phyloP scores from a whole-genome alignment of 176 grass and related monocot genomes.

The Musa schizocarpa region DNA sequence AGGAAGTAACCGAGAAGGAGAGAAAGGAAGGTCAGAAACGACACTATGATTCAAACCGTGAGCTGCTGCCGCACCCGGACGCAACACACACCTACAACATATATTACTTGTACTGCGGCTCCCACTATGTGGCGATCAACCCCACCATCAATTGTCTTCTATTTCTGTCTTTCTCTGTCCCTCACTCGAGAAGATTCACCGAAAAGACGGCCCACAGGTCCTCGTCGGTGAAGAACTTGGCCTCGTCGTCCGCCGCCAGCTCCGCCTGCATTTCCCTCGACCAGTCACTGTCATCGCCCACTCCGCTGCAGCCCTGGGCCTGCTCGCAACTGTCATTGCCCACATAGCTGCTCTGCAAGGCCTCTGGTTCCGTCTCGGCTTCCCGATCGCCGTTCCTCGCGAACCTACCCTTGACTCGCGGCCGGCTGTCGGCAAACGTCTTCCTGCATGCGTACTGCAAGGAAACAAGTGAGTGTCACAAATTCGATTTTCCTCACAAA shows the following conservation, averaged over 20 bases:
- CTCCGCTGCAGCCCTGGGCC: slow-evolving; percentile 1
- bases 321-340: not conserved
- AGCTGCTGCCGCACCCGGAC: too few relatives aligned
- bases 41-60: too few relatives aligned
- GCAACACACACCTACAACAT: too few relatives aligned
- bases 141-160: too few relatives aligned
- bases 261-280: slow-evolving; percentile 3
- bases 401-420: slow-evolving; percentile 70
- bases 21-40: too few relatives aligned
- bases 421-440: slow-evolving; percentile 78
- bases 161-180: too few relatives aligned
- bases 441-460: slow-evolving; percentile 85
- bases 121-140: too few relatives aligned
- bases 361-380: slow-evolving; percentile 12
- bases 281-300: slow-evolving; percentile 11
- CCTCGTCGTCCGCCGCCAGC: slow-evolving; percentile 9
- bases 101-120: too few relatives aligned
- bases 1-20: too few relatives aligned
- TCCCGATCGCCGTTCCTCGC: slow-evolving; percentile 47
- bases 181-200: not conserved
- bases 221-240: slow-evolving; percentile 11
- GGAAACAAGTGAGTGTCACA: not conserved
- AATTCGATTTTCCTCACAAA: not conserved
- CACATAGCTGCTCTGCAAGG: not conserved
- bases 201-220: slow-evolving; percentile 51